phyloP scores from a whole-genome alignment of 257 asterid genomes.

The Handroanthus guayacan region DNA sequence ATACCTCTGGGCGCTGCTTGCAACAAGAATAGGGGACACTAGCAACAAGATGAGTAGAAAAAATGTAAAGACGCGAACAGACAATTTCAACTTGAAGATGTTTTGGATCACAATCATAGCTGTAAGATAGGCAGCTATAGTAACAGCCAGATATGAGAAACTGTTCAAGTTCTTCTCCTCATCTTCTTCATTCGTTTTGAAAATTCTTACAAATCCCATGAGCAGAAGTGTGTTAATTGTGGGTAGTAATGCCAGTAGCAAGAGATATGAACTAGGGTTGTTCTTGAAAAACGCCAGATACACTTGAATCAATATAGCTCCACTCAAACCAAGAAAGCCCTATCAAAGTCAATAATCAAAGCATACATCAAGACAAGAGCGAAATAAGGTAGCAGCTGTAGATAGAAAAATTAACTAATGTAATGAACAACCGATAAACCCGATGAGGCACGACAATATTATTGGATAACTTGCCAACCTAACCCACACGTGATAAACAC shows the following conservation, averaged over 20 bases:
- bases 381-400: neutral
- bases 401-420: constrained; percentile 17
- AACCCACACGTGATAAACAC: no score
- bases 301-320: constrained; percentile 64
- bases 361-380: constrained; percentile 5
- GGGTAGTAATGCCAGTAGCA: constrained; percentile 58
- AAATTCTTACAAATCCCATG: constrained; percentile 73
- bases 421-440: constrained; percentile 22
- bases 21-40: constrained; percentile 57
- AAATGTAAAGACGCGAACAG: constrained; percentile 51
- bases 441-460: no score
- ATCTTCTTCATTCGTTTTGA: constrained; percentile 58
- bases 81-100: constrained; percentile 47
- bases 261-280: constrained; percentile 58
- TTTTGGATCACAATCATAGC: constrained; percentile 65
- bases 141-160: constrained; percentile 67
- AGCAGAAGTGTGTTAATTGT: constrained; percentile 58
- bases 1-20: constrained; percentile 69
- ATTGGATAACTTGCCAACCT: no score
- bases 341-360: constrained; percentile 31
- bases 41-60: constrained; percentile 64
- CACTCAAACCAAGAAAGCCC: constrained; percentile 75
- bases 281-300: constrained; percentile 60
- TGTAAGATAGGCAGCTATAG: constrained; percentile 74
- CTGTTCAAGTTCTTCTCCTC: constrained; percentile 73